These are phyloP conservation scores for Carallia brachiata DNA, from an alignment of 345 rosid genomes.

Conservation along the genomic window DNA sequence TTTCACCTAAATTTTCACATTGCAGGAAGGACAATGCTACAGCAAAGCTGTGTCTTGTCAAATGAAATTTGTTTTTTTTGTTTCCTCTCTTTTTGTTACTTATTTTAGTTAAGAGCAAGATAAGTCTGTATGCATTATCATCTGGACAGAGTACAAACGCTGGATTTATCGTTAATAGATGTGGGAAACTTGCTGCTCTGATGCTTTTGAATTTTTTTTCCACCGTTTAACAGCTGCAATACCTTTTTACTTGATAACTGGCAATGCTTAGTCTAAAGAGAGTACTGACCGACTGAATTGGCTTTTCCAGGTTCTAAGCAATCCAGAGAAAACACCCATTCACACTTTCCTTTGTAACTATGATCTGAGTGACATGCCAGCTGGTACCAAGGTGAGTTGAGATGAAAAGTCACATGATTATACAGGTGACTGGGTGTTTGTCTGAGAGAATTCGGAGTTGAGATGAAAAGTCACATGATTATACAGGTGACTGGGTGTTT, in stretches of 20 bases:
- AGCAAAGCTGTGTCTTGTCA: too few species aligned
- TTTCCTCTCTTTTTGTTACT: too few species aligned
- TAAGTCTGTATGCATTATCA: neutral
- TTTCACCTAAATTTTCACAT: neutral
- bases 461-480: neutral
- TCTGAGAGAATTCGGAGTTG: slow-evolving; percentile 1
- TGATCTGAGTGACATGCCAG: slow-evolving; percentile 96
- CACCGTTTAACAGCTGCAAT: neutral
- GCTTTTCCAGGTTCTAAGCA: slow-evolving; percentile 82
- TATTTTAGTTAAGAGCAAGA: too few species aligned
- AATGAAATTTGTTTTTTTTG: too few species aligned
- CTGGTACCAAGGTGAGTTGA: slow-evolving; percentile 65
- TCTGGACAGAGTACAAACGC: too few species aligned
- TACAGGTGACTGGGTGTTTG: neutral
- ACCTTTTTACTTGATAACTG: neutral
- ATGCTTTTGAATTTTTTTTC: neutral
- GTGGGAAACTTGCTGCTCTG: too few species aligned
- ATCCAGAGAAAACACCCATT: slow-evolving; percentile 95
- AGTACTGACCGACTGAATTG: slow-evolving; percentile 2
- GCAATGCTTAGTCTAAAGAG: neutral
- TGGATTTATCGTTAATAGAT: too few species aligned
- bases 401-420: neutral
- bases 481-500: neutral
- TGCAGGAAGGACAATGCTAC: neutral
- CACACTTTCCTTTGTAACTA: slow-evolving; percentile 93